A percentile compares a stretch with the other conserved stretches of the same genome.
These are phyloP conservation scores for Plasmodium knowlesi DNA, from an alignment of 169 alveolate species.

Conservation along the genomic window DNA sequence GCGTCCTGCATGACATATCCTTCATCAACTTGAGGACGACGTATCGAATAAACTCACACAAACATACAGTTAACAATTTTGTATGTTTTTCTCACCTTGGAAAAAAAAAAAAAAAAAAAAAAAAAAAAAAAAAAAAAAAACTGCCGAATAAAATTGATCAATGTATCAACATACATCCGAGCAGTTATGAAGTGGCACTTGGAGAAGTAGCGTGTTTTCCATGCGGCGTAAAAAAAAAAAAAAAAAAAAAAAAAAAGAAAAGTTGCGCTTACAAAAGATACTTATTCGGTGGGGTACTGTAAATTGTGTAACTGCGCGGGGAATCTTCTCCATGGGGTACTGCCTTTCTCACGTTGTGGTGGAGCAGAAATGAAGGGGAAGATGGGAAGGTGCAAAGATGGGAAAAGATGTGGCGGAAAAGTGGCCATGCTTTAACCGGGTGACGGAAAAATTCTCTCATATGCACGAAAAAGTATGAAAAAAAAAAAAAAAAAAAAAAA, in stretches of 20 bases:
- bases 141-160: background rate
- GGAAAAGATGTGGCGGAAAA: background rate
- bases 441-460: background rate
- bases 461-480: background rate
- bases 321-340: background rate
- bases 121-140: too few species aligned
- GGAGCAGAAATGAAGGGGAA: background rate
- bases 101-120: too few species aligned
- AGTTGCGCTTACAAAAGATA: background rate
- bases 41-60: background rate
- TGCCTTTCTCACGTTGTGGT: background rate
- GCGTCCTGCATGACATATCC: background rate
- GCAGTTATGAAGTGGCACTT: background rate
- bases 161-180: background rate
- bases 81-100: background rate
- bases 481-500: constrained; percentile 2
- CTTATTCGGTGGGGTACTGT: background rate
- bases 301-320: background rate
- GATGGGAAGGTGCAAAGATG: background rate
- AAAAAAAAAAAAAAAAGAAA: too few species aligned
- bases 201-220: too few species aligned
- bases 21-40: background rate
- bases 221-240: background rate
- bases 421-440: background rate
- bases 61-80: background rate